Base-by-base conservation (phyloP, 1,139 yeast species). In the Trichomonascaceae sp. region DNA sequence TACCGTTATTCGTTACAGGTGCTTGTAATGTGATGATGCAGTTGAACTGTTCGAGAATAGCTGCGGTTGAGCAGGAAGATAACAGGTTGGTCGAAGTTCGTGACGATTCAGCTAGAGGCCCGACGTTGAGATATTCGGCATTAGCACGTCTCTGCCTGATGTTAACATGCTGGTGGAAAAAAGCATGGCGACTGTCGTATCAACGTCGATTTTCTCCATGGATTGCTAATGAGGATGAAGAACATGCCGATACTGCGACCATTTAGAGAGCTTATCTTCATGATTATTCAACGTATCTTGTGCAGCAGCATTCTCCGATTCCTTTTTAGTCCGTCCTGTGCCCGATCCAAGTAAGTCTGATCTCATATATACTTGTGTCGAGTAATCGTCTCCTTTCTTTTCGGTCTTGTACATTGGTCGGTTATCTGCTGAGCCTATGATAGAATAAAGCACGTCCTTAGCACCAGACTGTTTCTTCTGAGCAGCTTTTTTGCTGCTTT, bases 391-490 rank as follows among this genome's bases (percentile, higher is more conserved):
- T 9, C 41, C 17, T 17, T 10, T 36, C 19, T 19, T 22, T 7
- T 38, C 39, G 3, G 48, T 50, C 20, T 36, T 44, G 65, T 93
- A 93, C 36, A 74, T 74, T 0, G 96, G 86, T 44, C 83, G 84
- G 56, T 78, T 72, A 4, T 80, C 77, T 0, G 95, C 93, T 47
- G 84, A 79, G 0, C 97, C 97, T 51, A 93, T 82, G 50, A 87
- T 72, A 1, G 93, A 82, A 65, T 93, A 91, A 17, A 93, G 73
- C 57, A 83, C 84, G 18, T 83, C 80, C 38, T 52, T 52, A 19
- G 52, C 47, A 1, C 52, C 48, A 22, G 49, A 20, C 19, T 24
- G 47, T 22, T 32, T 49, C 13, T 45, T 47, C 43, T 43, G 51
- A 38, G 19, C 32, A 43, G 45, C 47, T 6, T 8, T 13, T 32